These are phyloP conservation scores for Gynochthodes officinalis DNA, from an alignment of 257 asterid species.

Conservation along the genomic window DNA sequence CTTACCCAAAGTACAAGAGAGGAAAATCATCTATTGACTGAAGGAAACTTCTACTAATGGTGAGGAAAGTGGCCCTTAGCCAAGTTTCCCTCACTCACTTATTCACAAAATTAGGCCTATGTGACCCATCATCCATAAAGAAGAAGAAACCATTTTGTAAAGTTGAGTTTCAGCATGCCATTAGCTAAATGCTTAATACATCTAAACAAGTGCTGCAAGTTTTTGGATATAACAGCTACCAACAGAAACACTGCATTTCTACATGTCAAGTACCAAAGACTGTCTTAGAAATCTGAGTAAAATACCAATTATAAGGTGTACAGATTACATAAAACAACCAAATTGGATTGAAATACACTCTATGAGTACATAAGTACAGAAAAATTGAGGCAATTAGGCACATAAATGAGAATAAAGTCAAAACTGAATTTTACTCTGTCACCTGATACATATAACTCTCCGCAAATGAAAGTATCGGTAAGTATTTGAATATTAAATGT, in stretches of 20 bases:
- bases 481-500: slow-evolving; percentile 56
- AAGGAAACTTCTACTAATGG: not conserved
- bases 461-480: slow-evolving; percentile 83
- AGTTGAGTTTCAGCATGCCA: too few relatives aligned
- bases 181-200: not conserved
- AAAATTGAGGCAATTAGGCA: not conserved
- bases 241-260: not conserved
- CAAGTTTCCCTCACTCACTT: not conserved
- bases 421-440: not conserved
- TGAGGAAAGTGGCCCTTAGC: not conserved
- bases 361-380: not conserved
- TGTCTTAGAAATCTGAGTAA: not conserved
- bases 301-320: not conserved
- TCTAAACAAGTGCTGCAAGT: not conserved
- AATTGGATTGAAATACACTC: not conserved
- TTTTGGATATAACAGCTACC: not conserved
- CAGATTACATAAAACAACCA: not conserved
- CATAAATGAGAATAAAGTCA: not conserved
- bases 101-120: not conserved
- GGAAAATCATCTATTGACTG: not conserved
- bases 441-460: slow-evolving; percentile 97
- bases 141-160: not conserved
- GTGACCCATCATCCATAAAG: not conserved
- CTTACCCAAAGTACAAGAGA: not conserved
- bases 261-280: not conserved